Evolutionary conservation across 2,329 filamentous ascomycete species (phyloP).

Genomic region (Alternaria sp.): DNA sequence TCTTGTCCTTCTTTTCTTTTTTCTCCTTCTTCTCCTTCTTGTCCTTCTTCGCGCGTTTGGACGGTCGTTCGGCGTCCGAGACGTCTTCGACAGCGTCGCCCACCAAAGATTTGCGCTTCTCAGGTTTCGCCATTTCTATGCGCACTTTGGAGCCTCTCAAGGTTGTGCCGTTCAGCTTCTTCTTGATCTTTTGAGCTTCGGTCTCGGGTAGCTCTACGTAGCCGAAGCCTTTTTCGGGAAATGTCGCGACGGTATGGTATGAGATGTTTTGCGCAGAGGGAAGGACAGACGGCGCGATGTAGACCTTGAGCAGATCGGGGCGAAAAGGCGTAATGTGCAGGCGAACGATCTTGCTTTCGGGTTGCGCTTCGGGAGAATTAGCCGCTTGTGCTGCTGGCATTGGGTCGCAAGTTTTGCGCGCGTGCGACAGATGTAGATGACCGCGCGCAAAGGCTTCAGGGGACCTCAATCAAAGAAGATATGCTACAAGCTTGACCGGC

Average conservation of each 20-base stretch:
- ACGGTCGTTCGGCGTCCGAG: conserved; percentile 60
- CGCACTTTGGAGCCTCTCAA: conserved; percentile 86
- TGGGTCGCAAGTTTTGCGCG: conserved; percentile 32
- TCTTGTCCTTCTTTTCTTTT: conserved; percentile 52
- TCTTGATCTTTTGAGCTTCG: conserved; percentile 90
- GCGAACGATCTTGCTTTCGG: conserved; percentile 55
- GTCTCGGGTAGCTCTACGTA: conserved; percentile 82
- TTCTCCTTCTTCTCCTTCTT: conserved; percentile 59
- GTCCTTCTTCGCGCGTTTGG: conserved; percentile 54
- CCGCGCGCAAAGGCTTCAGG: conserved; percentile 8
- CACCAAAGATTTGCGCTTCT: conserved; percentile 60
- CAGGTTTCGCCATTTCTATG: conserved; percentile 80
- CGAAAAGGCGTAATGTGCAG: conserved; percentile 92
- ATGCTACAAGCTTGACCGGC: conserved; percentile 16
- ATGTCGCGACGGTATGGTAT: conserved; percentile 86
- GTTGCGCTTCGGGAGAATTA: conserved; percentile 27
- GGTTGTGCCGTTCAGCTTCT: conserved; percentile 87
- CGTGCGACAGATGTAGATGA: conserved; percentile 20
- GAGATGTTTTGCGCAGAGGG: conserved; percentile 79
- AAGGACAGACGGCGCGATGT: conserved; percentile 74
- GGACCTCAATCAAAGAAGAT: neutral
- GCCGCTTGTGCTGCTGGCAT: conserved; percentile 47
- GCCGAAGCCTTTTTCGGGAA: conserved; percentile 89
- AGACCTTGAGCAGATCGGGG: conserved; percentile 73
- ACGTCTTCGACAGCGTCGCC: conserved; percentile 47